phyloP scores from a whole-genome alignment of 2,329 filamentous ascomycete genomes.

The Scortechinia acanthostroma region DNA sequence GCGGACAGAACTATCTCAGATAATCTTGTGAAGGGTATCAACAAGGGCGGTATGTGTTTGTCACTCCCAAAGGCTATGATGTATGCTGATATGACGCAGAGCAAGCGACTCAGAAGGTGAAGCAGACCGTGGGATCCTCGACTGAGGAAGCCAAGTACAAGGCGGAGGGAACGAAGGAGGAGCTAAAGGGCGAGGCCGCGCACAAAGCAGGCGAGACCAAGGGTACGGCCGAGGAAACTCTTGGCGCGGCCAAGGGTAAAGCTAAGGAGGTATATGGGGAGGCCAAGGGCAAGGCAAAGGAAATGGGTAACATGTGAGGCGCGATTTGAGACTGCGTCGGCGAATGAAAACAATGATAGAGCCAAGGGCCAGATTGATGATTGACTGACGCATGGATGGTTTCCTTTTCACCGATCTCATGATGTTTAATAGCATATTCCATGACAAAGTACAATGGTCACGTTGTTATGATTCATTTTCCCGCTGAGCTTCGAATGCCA shows the following conservation, averaged over 20 bases:
- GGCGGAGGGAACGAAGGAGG: conserved; percentile 27
- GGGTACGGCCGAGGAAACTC: not conserved
- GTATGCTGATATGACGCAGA: conserved; percentile 26
- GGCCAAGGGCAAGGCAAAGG: conserved; percentile 31
- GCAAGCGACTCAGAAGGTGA: conserved; percentile 33
- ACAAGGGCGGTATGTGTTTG: conserved; percentile 51
- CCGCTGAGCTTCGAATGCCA: no score
- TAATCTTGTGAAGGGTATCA: conserved; percentile 50
- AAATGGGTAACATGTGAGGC: no score
- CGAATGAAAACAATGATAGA: no score
- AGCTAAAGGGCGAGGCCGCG: conserved; percentile 14
- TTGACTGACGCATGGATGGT: no score
- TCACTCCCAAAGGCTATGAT: conserved; percentile 4
- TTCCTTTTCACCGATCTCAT: no score
- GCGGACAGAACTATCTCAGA: conserved; percentile 46
- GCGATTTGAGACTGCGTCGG: no score
- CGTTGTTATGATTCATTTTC: no score
- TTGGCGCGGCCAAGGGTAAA: conserved; percentile 17
- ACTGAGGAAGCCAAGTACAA: conserved; percentile 22
- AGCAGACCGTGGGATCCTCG: conserved; percentile 24
- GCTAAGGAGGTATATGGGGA: conserved; percentile 23
- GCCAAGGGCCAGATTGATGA: no score
- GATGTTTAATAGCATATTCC: no score
- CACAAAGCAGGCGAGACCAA: not conserved
- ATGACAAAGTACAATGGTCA: no score